Evolutionary conservation across 176 grass and related monocot species (phyloP).

Genomic region (Luzula sylvatica): DNA sequence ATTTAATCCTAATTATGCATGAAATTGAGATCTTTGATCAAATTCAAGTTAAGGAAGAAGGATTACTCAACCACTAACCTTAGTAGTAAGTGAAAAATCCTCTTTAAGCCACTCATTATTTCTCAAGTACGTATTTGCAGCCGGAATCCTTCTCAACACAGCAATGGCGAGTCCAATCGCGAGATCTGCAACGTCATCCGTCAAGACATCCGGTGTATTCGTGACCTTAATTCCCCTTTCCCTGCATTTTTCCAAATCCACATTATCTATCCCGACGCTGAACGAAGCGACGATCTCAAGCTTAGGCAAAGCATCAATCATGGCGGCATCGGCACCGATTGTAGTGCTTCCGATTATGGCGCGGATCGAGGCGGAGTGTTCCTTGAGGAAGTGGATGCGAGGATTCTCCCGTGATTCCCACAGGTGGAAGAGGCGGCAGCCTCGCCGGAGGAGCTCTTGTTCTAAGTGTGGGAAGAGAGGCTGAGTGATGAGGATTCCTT

Average conservation of each 20-base stretch:
- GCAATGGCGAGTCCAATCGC: slow-evolving; percentile 71
- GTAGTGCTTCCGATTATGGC: slow-evolving; percentile 41
- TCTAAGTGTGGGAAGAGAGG: slow-evolving; percentile 72
- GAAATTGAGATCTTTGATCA: no score
- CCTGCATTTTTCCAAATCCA: slow-evolving; percentile 68
- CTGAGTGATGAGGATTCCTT: slow-evolving; percentile 58
- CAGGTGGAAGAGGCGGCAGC: slow-evolving; percentile 55
- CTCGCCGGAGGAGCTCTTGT: slow-evolving; percentile 39
- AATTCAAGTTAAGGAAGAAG: no score
- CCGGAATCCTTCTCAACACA: slow-evolving; percentile 42
- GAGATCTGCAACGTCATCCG: slow-evolving; percentile 90
- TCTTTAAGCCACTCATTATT: slow-evolving; percentile 43
- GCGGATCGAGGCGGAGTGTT: slow-evolving; percentile 48
- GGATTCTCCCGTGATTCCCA: slow-evolving; percentile 34
- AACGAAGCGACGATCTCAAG: slow-evolving; percentile 86
- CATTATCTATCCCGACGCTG: slow-evolving; percentile 74
- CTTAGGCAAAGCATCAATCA: slow-evolving; percentile 52
- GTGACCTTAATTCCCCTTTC: slow-evolving; percentile 65
- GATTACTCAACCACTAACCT: slow-evolving; percentile 27
- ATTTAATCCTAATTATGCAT: no score
- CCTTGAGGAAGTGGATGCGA: slow-evolving; percentile 42
- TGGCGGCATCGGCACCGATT: slow-evolving; percentile 34
- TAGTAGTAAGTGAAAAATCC: slow-evolving; percentile 38
- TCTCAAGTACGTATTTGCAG: slow-evolving; percentile 57
- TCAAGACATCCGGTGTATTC: slow-evolving; percentile 96